Conservation (phyloP, 441 rosid genomes). For the Hypseocharis bilobata region DNA sequence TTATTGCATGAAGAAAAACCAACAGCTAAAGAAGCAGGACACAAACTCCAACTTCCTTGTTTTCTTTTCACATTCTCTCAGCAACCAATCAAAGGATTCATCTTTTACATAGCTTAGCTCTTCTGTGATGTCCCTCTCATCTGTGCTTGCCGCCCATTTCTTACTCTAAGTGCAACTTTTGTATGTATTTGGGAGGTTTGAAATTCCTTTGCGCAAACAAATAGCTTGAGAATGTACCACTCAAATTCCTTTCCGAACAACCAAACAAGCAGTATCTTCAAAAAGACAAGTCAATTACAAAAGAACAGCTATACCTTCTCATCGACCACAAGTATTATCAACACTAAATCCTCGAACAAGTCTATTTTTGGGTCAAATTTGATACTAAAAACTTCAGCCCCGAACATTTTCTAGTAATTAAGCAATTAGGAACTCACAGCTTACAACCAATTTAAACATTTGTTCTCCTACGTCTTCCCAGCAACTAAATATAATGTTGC, state of each 20-base stretch:
- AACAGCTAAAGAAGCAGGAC: neutral
- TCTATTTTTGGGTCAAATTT: neutral
- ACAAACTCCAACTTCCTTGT: neutral
- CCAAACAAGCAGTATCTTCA: too few relatives aligned
- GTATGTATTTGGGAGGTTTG: neutral
- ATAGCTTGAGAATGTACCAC: neutral
- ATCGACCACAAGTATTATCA: too few relatives aligned
- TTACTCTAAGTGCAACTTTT: neutral
- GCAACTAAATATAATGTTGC: neutral
- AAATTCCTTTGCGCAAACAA: neutral
- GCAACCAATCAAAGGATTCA: neutral
- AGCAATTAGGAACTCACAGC: too few relatives aligned
- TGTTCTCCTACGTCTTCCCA: neutral
- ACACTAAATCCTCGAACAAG: neutral
- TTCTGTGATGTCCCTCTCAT: too few relatives aligned
- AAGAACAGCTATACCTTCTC: too few relatives aligned
- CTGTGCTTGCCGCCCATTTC: neutral
- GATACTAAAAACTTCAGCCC: too few relatives aligned
- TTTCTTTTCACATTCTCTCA: neutral
- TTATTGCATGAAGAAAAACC: neutral
- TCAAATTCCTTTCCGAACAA: neutral
- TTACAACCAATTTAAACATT: neutral
- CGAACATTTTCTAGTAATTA: neutral
- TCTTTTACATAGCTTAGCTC: too few relatives aligned
- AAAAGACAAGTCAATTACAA: too few relatives aligned